A percentile compares a stretch with the other conserved stretches of the same genome.
phyloP scores from a whole-genome alignment of 441 rosid genomes.

The Mallotus japonicus region DNA sequence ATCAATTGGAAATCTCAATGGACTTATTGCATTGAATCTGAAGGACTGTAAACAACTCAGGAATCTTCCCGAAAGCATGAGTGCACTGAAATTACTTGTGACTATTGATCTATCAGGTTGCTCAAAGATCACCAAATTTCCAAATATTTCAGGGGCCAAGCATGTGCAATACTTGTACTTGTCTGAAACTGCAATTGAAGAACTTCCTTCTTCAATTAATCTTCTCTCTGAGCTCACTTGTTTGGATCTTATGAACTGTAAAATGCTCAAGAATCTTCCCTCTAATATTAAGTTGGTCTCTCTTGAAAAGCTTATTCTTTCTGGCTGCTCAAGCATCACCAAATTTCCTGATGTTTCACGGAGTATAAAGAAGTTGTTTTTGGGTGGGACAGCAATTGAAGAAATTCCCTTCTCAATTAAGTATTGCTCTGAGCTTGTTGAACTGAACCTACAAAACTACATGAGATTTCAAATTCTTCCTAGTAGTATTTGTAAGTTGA shows the following conservation, averaged over 20 bases:
- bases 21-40: slow-evolving; percentile 21
- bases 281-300: background rate
- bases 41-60: slow-evolving; percentile 28
- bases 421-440: background rate
- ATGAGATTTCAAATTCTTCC: slow-evolving; percentile 12
- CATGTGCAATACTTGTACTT: slow-evolving; percentile 6
- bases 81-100: slow-evolving; percentile 11
- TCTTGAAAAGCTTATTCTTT: slow-evolving; percentile 27
- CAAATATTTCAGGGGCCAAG: slow-evolving; percentile 13
- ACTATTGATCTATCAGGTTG: slow-evolving; percentile 22
- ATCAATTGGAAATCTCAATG: background rate
- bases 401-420: slow-evolving; percentile 10
- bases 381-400: slow-evolving; percentile 16
- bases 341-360: slow-evolving; percentile 31
- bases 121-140: slow-evolving; percentile 17
- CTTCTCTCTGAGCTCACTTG: background rate
- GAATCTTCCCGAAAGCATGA: slow-evolving; percentile 25
- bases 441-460: slow-evolving; percentile 9
- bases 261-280: slow-evolving; percentile 8
- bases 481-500: slow-evolving; percentile 20
- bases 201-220: slow-evolving; percentile 15
- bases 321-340: slow-evolving; percentile 23
- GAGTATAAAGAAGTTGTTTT: slow-evolving; percentile 19
- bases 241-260: slow-evolving; percentile 9
- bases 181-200: slow-evolving; percentile 12